Conservation (phyloP, 163 green algal species). For the Trebouxiophyceae sp. region DNA sequence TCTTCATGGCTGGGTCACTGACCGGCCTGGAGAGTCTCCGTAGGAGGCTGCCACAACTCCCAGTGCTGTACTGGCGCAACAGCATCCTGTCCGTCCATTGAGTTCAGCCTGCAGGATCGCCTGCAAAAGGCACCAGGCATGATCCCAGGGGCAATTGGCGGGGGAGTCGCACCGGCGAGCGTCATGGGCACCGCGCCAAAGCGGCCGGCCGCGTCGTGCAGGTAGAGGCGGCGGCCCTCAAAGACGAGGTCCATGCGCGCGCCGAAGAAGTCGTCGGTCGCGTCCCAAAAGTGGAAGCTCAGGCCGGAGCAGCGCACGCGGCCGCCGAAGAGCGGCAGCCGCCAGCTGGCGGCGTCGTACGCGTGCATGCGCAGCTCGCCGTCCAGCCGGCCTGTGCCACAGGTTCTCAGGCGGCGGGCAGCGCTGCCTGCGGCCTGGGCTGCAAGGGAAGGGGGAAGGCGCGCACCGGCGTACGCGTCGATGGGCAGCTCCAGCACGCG, state of each 20-base stretch:
- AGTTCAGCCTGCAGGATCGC: too few species aligned
- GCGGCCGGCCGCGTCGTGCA: constrained; percentile 70
- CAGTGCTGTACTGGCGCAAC: too few species aligned
- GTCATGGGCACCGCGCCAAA: constrained; percentile 69
- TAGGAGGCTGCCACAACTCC: too few species aligned
- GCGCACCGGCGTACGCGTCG: constrained; percentile 72
- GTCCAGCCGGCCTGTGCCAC: constrained; percentile 30
- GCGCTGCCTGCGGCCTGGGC: constrained; percentile 7
- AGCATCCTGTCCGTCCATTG: too few species aligned
- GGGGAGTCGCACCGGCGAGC: constrained; percentile 29
- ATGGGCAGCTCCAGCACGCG: constrained; percentile 87
- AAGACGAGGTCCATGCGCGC: constrained; percentile 82
- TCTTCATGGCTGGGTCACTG: too few species aligned
- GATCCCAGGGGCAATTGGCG: too few species aligned
- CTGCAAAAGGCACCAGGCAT: not conserved
- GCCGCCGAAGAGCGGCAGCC: constrained; percentile 69
- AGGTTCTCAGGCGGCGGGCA: not conserved
- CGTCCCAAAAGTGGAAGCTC: constrained; percentile 92
- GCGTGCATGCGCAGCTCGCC: constrained; percentile 52
- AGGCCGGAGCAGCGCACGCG: constrained; percentile 34
- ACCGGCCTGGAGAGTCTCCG: too few species aligned
- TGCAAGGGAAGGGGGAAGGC: too few species aligned
- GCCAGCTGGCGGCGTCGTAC: constrained; percentile 52
- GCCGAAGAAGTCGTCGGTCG: constrained; percentile 73
- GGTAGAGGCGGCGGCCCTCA: constrained; percentile 83